A percentile compares a stretch with the other conserved stretches of the same genome.
phyloP scores from a whole-genome alignment of 352 stramenopile genomes.

The Pythium phragmitis region DNA sequence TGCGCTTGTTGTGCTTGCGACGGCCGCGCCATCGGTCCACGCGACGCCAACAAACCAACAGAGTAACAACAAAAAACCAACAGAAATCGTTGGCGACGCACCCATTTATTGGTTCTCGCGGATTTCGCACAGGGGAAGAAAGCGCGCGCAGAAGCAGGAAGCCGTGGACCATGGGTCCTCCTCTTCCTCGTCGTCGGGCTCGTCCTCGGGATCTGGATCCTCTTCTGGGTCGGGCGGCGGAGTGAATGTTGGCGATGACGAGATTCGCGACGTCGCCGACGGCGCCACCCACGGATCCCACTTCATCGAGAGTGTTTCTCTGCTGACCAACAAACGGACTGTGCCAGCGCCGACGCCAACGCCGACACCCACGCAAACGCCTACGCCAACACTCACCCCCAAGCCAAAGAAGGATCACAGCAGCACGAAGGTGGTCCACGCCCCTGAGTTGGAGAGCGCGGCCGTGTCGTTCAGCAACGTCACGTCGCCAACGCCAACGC shows the following conservation, averaged over 20 bases:
- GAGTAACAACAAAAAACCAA: background rate
- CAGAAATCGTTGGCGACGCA: background rate
- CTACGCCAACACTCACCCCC: background rate
- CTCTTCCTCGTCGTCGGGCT: conserved; percentile 6
- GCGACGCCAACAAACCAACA: background rate
- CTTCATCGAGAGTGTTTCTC: background rate
- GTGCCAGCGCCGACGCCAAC: conserved; percentile 2
- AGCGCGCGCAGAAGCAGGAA: background rate
- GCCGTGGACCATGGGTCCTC: background rate
- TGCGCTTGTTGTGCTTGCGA: background rate
- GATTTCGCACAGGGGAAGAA: background rate
- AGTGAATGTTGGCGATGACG: conserved; percentile 8
- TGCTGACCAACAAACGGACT: background rate
- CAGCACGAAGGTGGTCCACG: background rate
- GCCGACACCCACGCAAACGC: background rate
- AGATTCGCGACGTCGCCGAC: background rate
- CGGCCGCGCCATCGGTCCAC: background rate
- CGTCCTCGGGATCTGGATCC: conserved; percentile 4
- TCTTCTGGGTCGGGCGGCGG: background rate
- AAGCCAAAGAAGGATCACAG: background rate
- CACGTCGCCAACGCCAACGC: background rate
- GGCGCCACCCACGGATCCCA: background rate
- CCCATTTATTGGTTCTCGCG: background rate
- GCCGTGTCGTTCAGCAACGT: conserved; percentile 7
- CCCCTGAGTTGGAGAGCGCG: conserved; percentile 9